Evolutionary conservation across 805 yeast genomes (phyloP).

Genomic region (Candida adriatica): DNA sequence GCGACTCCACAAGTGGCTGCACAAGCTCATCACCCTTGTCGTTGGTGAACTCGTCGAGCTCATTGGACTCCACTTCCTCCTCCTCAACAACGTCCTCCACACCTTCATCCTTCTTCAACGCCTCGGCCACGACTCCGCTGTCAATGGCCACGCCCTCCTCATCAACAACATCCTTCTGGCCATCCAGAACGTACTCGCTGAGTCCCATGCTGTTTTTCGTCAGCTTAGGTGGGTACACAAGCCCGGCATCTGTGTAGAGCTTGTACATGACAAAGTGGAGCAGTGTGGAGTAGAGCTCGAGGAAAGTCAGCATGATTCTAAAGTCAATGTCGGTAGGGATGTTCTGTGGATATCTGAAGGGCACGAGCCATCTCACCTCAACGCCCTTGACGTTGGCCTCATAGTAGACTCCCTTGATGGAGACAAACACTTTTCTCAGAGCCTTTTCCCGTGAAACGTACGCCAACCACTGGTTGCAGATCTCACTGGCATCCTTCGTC

Average conservation of each 20-base stretch:
- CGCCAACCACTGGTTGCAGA: constrained; percentile 95
- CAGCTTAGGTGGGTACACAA: constrained; percentile 87
- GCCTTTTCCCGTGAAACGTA: constrained; percentile 80
- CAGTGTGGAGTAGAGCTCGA: constrained; percentile 91
- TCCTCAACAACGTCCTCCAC: constrained; percentile 31
- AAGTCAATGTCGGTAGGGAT: constrained; percentile 93
- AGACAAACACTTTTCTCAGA: constrained; percentile 84
- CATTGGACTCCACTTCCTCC: constrained; percentile 37
- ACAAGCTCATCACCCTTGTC: constrained; percentile 57
- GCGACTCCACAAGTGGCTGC: constrained; percentile 63
- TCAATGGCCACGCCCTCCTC: constrained; percentile 27
- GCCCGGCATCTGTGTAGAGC: constrained; percentile 76
- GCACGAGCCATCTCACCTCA: constrained; percentile 92
- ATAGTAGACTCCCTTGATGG: constrained; percentile 95
- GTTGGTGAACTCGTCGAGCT: constrained; percentile 68
- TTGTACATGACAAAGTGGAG: constrained; percentile 82
- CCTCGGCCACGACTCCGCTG: constrained; percentile 47
- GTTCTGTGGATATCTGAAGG: constrained; percentile 94
- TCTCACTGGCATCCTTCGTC: constrained; percentile 78
- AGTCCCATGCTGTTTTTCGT: constrained; percentile 67
- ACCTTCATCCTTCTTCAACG: constrained; percentile 35
- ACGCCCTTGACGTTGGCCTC: constrained; percentile 88
- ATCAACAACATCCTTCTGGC: constrained; percentile 23
- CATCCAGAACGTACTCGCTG: constrained; percentile 71
- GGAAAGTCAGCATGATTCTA: constrained; percentile 92